These are phyloP conservation scores for Plasmodium coatneyi DNA, from an alignment of 169 alveolate species.

Conservation along the genomic window DNA sequence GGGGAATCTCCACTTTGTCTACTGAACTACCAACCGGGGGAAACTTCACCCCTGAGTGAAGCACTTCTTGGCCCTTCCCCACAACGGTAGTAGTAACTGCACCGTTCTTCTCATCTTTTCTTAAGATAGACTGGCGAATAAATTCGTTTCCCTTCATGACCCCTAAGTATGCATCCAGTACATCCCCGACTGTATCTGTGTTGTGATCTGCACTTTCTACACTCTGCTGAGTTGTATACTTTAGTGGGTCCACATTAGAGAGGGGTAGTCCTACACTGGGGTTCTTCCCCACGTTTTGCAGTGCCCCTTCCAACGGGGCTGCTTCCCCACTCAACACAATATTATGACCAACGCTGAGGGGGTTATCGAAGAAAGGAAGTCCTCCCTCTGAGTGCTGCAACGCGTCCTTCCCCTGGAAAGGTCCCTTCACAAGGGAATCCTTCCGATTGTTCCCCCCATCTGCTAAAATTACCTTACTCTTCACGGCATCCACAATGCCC, in stretches of 20 bases:
- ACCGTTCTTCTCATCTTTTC: neutral
- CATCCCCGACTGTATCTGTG: neutral
- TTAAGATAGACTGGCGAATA: neutral
- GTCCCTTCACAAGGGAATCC: neutral
- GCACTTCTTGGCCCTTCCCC: neutral
- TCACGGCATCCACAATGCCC: neutral
- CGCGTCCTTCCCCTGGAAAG: neutral
- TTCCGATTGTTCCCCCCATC: neutral
- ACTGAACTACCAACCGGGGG: neutral
- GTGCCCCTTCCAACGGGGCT: neutral
- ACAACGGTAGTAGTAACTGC: neutral
- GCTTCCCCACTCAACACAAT: neutral
- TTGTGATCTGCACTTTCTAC: neutral
- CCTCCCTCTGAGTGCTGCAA: neutral
- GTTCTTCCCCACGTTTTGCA: neutral
- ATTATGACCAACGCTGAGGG: neutral
- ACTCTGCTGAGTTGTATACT: neutral
- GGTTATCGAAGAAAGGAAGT: neutral
- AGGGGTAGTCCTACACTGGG: neutral
- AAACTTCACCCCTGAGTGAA: neutral
- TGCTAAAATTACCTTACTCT: neutral
- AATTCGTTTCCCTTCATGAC: neutral
- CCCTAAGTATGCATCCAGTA: neutral
- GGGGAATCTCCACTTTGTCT: neutral
- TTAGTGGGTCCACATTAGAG: neutral